Percentiles rank a stretch among this genome's conserved stretches.
These are phyloP conservation scores for Talaromyces atroroseus DNA, from an alignment of 2,329 filamentous ascomycete genomes.

Conservation along the genomic window DNA sequence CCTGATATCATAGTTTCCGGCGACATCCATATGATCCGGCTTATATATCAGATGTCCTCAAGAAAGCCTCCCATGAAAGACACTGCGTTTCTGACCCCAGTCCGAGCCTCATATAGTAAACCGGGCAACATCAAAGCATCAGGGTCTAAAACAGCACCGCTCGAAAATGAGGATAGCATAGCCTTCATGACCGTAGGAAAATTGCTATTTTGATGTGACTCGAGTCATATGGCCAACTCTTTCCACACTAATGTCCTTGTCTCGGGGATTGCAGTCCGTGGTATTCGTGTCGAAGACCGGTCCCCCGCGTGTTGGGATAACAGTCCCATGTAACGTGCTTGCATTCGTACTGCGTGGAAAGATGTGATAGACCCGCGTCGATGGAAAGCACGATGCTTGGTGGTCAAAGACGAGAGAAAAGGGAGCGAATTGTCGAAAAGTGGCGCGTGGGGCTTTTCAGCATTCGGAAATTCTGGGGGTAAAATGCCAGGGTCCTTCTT, in stretches of 20 bases:
- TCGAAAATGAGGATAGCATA: not conserved
- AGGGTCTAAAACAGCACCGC: not conserved
- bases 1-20: not conserved
- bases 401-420: not conserved
- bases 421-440: not conserved
- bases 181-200: conserved; percentile 1
- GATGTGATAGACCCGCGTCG: not conserved
- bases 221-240: not conserved
- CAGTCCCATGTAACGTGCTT: not conserved
- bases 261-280: not conserved
- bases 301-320: not conserved
- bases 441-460: not conserved
- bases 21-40: too few species aligned
- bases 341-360: not conserved
- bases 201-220: not conserved
- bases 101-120: not conserved
- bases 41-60: too few species aligned
- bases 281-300: not conserved
- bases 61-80: too few species aligned
- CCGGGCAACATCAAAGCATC: not conserved
- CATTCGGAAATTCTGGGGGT: not conserved
- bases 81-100: too few species aligned
- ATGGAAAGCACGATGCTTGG: not conserved
- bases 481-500: not conserved
- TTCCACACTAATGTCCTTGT: not conserved